These are phyloP conservation scores for Harringtonia lauricola DNA, from an alignment of 2,329 filamentous ascomycete genomes.

Conservation along the genomic window DNA sequence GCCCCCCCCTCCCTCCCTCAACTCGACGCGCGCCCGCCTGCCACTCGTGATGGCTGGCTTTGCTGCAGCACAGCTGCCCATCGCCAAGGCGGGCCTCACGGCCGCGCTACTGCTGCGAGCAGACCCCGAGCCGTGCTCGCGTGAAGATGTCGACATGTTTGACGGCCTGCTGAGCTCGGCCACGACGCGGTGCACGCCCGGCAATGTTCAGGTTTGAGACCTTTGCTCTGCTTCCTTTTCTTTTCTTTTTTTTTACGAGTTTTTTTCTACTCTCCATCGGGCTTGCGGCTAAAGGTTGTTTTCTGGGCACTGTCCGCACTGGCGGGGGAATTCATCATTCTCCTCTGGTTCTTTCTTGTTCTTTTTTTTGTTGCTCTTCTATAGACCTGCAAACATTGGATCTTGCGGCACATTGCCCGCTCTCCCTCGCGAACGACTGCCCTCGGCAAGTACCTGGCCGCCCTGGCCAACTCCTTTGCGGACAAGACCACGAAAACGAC, in stretches of 20 bases:
- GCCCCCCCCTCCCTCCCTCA: background rate
- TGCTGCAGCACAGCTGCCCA: conserved; percentile 37
- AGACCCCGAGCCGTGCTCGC: conserved; percentile 58
- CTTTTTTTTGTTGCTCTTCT: conserved; percentile 8
- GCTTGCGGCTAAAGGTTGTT: conserved; percentile 25
- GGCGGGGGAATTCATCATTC: background rate
- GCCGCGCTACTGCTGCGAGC: conserved; percentile 57
- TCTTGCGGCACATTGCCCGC: conserved; percentile 58
- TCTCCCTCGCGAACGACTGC: conserved; percentile 55
- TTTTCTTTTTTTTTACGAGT: conserved; percentile 12
- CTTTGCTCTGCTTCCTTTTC: conserved; percentile 10
- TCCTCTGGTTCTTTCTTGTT: conserved; percentile 13
- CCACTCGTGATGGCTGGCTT: too few species aligned
- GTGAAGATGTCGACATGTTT: conserved; percentile 60
- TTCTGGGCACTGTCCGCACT: conserved; percentile 5
- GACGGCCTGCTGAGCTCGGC: conserved; percentile 53
- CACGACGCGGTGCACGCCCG: conserved; percentile 60
- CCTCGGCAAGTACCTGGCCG: conserved; percentile 65
- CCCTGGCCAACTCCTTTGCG: conserved; percentile 51
- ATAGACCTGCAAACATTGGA: conserved; percentile 85
- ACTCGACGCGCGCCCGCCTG: too few species aligned
- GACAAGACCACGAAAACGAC: conserved; percentile 15
- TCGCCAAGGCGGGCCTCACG: conserved; percentile 69
- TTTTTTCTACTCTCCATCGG: conserved; percentile 10
- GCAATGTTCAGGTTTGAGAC: conserved; percentile 79